A percentile compares a stretch with the other conserved stretches of the same genome.
Conservation (phyloP, 2,329 filamentous ascomycete genomes). For the Zymoseptoria pseudotritici region DNA sequence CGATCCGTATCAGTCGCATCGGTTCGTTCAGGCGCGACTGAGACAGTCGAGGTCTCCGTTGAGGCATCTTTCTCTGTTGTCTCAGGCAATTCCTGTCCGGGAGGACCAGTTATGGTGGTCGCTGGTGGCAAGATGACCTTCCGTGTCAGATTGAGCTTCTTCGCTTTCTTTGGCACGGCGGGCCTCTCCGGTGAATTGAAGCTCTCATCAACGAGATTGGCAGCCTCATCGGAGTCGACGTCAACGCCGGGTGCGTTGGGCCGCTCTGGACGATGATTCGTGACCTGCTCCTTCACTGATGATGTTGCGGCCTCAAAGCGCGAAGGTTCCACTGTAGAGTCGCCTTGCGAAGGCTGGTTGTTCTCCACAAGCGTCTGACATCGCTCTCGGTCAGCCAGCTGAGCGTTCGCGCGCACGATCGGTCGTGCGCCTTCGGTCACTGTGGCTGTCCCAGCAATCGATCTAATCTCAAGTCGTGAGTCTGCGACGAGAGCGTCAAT, state of each 20-base stretch:
- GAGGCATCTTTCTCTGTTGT: not conserved
- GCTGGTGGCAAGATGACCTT: not conserved
- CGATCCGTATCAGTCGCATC: too few species aligned
- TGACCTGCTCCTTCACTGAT: not conserved
- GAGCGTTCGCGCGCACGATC: too few species aligned
- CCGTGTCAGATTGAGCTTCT: not conserved
- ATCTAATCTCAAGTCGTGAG: too few species aligned
- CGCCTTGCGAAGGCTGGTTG: not conserved
- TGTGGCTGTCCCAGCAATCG: not conserved
- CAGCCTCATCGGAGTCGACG: slow-evolving; percentile 2
- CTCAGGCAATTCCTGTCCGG: not conserved
- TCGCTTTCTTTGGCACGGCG: slow-evolving; percentile 1
- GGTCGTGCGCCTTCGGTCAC: not conserved
- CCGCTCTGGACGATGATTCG: not conserved
- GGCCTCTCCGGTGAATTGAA: slow-evolving; percentile 4
- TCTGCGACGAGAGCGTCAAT: not conserved
- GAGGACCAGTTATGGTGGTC: not conserved
- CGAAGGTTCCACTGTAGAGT: not conserved
- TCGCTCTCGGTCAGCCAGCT: not conserved
- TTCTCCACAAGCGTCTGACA: too few species aligned
- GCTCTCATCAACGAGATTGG: slow-evolving; percentile 14
- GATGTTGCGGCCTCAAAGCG: not conserved
- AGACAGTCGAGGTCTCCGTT: too few species aligned
- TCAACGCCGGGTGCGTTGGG: not conserved
- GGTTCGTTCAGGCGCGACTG: too few species aligned